Percentiles rank a stretch among this genome's conserved stretches.
phyloP scores from a whole-genome alignment of 257 asterid genomes.

The Solanum habrochaites region DNA sequence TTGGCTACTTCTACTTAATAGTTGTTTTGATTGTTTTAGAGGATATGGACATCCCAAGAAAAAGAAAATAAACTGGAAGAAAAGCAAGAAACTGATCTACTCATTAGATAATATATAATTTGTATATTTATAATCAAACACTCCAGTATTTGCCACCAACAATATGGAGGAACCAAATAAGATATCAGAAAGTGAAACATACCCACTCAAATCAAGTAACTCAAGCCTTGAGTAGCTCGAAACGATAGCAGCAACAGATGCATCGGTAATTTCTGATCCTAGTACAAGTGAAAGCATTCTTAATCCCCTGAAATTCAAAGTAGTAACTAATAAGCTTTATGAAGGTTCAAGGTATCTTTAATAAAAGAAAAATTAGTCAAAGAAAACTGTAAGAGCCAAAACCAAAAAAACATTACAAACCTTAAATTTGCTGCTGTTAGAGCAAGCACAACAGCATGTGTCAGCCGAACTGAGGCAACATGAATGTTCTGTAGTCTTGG shows the following conservation, averaged over 20 bases:
- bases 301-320: conserved; percentile 46
- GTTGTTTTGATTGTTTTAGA: background rate
- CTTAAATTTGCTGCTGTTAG: conserved; percentile 78
- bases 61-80: background rate
- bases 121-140: background rate
- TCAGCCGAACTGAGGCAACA: conserved; percentile 60
- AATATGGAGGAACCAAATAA: background rate
- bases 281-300: conserved; percentile 93
- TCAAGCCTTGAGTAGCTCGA: conserved; percentile 71
- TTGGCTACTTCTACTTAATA: background rate
- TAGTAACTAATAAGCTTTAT: background rate
- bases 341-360: background rate
- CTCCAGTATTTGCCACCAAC: background rate
- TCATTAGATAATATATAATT: background rate
- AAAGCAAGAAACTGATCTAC: background rate
- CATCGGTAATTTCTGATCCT: conserved; percentile 90
- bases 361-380: background rate
- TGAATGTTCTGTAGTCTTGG: conserved; percentile 80
- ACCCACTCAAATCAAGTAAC: conserved; percentile 98
- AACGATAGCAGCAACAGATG: conserved; percentile 92
- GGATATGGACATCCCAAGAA: background rate
- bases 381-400: background rate
- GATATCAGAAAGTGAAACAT: conserved; percentile 9
- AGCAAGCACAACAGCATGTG: conserved; percentile 78
- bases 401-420: conserved; percentile 14